These are phyloP conservation scores for Aspergillus sp. DNA, from an alignment of 2,329 filamentous ascomycete species.

Conservation along the genomic window DNA sequence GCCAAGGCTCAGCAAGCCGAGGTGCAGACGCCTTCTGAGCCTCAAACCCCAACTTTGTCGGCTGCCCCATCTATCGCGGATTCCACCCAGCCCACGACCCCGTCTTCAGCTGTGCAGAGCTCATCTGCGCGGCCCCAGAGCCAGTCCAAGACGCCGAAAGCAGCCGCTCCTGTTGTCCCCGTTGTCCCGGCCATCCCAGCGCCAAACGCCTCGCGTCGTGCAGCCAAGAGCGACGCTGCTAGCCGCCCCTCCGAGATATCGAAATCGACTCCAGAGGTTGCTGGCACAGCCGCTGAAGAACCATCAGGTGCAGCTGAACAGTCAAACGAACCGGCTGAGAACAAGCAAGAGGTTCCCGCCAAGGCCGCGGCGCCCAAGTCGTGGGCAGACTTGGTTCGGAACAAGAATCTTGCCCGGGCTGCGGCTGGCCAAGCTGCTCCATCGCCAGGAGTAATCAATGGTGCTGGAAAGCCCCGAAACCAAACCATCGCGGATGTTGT, in stretches of 20 bases:
- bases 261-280: conserved; percentile 26
- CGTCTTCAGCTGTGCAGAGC: conserved; percentile 51
- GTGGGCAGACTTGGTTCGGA: conserved; percentile 68
- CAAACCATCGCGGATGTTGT: conserved; percentile 76
- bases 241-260: conserved; percentile 35
- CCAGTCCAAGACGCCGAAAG: conserved; percentile 35
- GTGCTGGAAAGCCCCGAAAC: conserved; percentile 49
- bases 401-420: conserved; percentile 41
- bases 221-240: conserved; percentile 35
- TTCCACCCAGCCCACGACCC: conserved; percentile 56
- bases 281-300: conserved; percentile 8
- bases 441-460: conserved; percentile 33
- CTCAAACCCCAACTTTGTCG: conserved; percentile 59
- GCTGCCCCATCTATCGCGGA: conserved; percentile 58
- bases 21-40: conserved; percentile 40
- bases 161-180: conserved; percentile 47
- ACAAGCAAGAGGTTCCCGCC: conserved; percentile 30
- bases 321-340: conserved; percentile 5
- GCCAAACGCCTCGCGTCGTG: conserved; percentile 35
- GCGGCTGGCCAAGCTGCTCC: conserved; percentile 29
- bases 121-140: conserved; percentile 31
- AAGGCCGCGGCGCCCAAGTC: conserved; percentile 56
- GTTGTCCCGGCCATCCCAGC: conserved; percentile 49
- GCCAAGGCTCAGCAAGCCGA: conserved; percentile 18
- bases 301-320: conserved; percentile 1